Base-by-base conservation (phyloP, 148 eudicot species). In the Fagopyrum esculentum region DNA sequence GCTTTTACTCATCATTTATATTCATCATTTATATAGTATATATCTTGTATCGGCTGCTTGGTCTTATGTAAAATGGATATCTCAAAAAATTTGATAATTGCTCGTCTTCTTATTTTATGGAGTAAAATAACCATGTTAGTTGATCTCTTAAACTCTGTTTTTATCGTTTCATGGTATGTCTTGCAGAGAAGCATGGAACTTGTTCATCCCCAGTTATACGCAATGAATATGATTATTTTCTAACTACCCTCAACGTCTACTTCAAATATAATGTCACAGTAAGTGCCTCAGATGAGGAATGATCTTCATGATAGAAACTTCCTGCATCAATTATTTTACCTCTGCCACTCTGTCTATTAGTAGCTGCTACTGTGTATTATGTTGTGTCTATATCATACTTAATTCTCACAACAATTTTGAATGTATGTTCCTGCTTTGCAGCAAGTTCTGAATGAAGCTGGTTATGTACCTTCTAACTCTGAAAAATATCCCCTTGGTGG, bases 241-340 rank as follows among this genome's bases (percentile, higher is more conserved):
- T 81, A 84, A 86, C 87, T 59, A 75, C 86, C 47, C 90, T 94
- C 74, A 90, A 85, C 71, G 50, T 94, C 73, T 94, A 91, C 81
- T 92, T 86, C 90, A 92, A 92, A 80, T 85, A 90, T 81, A 91
- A 94, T 82, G 92, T 91, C 77, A 90, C 98, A 54, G 98, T 94
- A 88, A 86, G 92, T 79, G 19, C 35, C 45, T 76, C 64, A 12
- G 19, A 45, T 26, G 35, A 69, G 9, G 49, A 69, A 1, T 35
- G 6, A 17, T 44, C n/a, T n/a, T 29, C 9, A 35, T 10, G 19
- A 8, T 6, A 6, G 10, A 56, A 17, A 4, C 16, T 56, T 66
- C 47, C 47, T 15, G 71, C 71, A 13, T 66, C 17, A 66, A 13
- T 13, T 29, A 26, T 57, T 17, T 57, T 57, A 6, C 63, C 30